Percentiles rank a stretch among this genome's conserved stretches.
Conservation (phyloP, 2,329 filamentous ascomycete species). For the Cordyceps tenuipes region DNA sequence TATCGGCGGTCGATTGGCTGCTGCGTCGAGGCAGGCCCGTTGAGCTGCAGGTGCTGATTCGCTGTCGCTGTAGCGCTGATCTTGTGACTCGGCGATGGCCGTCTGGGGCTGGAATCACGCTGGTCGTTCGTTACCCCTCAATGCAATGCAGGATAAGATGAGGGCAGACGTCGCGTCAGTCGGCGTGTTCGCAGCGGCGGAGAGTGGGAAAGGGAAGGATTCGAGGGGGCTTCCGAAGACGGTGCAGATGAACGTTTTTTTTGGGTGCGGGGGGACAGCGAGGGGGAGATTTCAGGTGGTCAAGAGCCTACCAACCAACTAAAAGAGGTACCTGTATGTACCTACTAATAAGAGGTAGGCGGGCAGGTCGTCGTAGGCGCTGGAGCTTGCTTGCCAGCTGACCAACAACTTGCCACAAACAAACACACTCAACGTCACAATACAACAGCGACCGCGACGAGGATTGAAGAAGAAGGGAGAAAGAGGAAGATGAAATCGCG, state of each 20-base stretch:
- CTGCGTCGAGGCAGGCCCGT: constrained; percentile 3
- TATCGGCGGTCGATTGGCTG: constrained; percentile 7
- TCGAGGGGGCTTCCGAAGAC: neutral
- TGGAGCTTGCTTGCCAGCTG: neutral
- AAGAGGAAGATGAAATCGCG: neutral
- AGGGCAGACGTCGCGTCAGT: neutral
- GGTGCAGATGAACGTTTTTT: neutral
- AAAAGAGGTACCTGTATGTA: too few species aligned
- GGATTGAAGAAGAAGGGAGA: neutral
- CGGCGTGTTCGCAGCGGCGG: constrained; percentile 1
- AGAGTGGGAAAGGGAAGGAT: neutral
- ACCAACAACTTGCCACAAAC: neutral
- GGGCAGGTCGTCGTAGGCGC: too few species aligned
- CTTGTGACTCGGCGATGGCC: constrained; percentile 12
- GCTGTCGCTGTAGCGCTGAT: constrained; percentile 6
- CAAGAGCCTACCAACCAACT: neutral
- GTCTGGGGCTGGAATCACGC: neutral
- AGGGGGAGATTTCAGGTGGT: neutral
- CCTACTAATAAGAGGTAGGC: too few species aligned
- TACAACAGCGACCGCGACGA: neutral
- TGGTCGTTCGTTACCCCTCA: constrained; percentile 4
- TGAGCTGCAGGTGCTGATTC: constrained; percentile 10
- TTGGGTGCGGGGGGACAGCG: constrained; percentile 4
- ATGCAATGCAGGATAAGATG: neutral
- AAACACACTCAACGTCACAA: neutral